These are phyloP conservation scores for Thinopyrum elongatum DNA, from an alignment of 176 grass and related monocot genomes.

Conservation along the genomic window DNA sequence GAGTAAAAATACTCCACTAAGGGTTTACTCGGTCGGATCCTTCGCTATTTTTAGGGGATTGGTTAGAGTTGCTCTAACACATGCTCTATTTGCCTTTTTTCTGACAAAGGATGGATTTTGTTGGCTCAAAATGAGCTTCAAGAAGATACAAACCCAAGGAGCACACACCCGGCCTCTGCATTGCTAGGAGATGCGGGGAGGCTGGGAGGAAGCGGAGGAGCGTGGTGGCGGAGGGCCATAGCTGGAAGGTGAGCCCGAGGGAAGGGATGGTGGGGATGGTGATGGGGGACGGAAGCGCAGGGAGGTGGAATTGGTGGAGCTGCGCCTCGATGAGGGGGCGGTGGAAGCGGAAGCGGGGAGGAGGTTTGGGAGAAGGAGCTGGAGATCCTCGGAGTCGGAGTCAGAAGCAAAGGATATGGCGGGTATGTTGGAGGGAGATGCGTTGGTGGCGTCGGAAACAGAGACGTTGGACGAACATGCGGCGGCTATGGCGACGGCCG, in stretches of 20 bases:
- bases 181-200: constrained; percentile 25
- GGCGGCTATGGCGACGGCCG: background rate
- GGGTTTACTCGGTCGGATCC: too few relatives aligned
- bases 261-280: constrained; percentile 62
- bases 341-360: constrained; percentile 4
- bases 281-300: constrained; percentile 48
- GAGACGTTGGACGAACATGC: background rate
- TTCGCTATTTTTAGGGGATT: too few relatives aligned
- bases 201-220: constrained; percentile 59
- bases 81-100: too few relatives aligned
- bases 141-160: too few relatives aligned
- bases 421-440: background rate
- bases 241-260: constrained; percentile 86
- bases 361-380: constrained; percentile 41
- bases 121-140: too few relatives aligned
- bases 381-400: constrained; percentile 30
- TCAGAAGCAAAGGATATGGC: constrained; percentile 19
- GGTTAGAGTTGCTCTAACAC: too few relatives aligned
- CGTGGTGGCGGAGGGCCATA: constrained; percentile 87
- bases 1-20: too few relatives aligned
- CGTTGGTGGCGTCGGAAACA: background rate
- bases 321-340: constrained; percentile 13
- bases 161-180: too few relatives aligned
- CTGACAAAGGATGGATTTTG: too few relatives aligned
- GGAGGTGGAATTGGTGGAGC: constrained; percentile 49